Conservation (phyloP, 2,329 filamentous ascomycete species). For the Lasiodiplodia citricola region DNA sequence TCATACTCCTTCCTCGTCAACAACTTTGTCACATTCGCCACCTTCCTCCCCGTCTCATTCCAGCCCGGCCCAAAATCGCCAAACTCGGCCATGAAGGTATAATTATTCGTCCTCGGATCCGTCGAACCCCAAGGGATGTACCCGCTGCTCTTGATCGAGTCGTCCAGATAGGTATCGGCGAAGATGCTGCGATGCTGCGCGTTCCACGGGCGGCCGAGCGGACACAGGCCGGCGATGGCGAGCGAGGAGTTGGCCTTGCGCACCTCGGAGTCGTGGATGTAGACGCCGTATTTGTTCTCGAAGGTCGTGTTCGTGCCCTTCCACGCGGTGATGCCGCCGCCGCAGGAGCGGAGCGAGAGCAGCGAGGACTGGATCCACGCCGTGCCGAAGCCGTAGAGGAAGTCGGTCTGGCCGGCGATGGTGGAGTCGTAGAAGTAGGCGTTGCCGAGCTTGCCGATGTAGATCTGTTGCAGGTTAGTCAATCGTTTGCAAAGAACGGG, state of each 20-base stretch:
- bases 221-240: constrained; percentile 54
- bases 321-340: constrained; percentile 72
- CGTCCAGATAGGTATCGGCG: constrained; percentile 60
- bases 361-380: constrained; percentile 63
- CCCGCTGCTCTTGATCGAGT: constrained; percentile 57
- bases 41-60: constrained; percentile 53
- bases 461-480: constrained; percentile 50
- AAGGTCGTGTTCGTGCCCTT: constrained; percentile 71
- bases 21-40: constrained; percentile 53
- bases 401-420: constrained; percentile 70
- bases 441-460: constrained; percentile 70
- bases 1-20: constrained; percentile 48
- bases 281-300: constrained; percentile 69
- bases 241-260: constrained; percentile 60
- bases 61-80: constrained; percentile 59
- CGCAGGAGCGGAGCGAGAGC: constrained; percentile 64
- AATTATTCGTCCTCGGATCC: constrained; percentile 47
- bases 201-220: constrained; percentile 69
- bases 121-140: constrained; percentile 60
- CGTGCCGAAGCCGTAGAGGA: constrained; percentile 72
- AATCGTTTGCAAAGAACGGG: neutral
- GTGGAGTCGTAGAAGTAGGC: constrained; percentile 67
- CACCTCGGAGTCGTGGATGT: constrained; percentile 63
- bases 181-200: constrained; percentile 63
- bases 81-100: constrained; percentile 65